These are phyloP conservation scores for Fusarium concolor DNA, from an alignment of 2,329 filamentous ascomycete genomes.

Conservation along the genomic window DNA sequence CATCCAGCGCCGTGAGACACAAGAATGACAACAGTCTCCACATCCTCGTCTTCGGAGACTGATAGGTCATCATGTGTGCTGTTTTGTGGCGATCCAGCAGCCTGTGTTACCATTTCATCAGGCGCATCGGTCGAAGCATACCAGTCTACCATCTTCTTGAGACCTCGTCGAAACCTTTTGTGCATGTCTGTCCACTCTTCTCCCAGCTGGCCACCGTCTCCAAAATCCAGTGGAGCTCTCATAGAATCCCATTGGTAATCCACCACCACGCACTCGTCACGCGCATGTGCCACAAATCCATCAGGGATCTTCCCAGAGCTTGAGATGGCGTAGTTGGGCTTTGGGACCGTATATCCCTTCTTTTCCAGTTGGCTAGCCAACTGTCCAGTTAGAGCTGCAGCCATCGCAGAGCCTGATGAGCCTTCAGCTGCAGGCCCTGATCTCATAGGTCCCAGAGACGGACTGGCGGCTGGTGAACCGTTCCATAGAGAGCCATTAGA, in stretches of 20 bases:
- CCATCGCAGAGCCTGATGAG: conserved; percentile 49
- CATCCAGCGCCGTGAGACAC: conserved; percentile 96
- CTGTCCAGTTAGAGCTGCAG: conserved; percentile 51
- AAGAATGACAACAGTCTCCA: conserved; percentile 83
- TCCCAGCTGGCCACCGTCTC: conserved; percentile 85
- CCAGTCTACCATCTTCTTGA: conserved; percentile 85
- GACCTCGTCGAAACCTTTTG: conserved; percentile 82
- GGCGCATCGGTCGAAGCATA: conserved; percentile 71
- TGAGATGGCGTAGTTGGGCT: conserved; percentile 86
- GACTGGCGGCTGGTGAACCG: conserved; percentile 47
- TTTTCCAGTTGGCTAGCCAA: conserved; percentile 42
- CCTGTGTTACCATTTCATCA: conserved; percentile 62
- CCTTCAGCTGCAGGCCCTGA: conserved; percentile 42
- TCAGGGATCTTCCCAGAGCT: conserved; percentile 83
- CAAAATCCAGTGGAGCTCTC: conserved; percentile 81
- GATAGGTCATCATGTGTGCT: conserved; percentile 51
- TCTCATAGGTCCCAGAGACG: conserved; percentile 35
- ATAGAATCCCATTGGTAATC: conserved; percentile 98
- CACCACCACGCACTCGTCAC: conserved; percentile 85
- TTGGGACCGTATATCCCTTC: conserved; percentile 76
- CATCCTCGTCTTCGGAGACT: conserved; percentile 66
- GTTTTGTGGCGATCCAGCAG: conserved; percentile 37
- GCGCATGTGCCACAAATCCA: conserved; percentile 90
- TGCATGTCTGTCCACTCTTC: conserved; percentile 99
- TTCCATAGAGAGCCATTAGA: conserved; percentile 51